Base-by-base conservation (phyloP, 331 rosid genomes). In the Quercus tomentella region DNA sequence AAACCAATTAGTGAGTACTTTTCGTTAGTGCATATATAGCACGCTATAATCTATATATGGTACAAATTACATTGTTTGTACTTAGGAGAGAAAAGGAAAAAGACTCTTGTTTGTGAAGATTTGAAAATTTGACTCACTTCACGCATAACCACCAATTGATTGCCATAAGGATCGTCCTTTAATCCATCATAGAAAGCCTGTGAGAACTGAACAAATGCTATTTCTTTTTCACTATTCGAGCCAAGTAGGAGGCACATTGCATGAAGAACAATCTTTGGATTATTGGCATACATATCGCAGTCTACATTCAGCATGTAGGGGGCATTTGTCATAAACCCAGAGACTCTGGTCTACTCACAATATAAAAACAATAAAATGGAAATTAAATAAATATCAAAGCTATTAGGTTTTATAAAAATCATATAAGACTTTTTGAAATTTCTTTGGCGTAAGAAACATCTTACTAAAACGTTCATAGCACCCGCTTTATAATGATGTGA, bases 391-490 rank as follows among this genome's bases (percentile, higher is more conserved):
- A 37, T 7, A 37, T 37, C 45, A 7, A n/a, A 57, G 8, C 10
- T 18, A 1, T 57, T 2, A 18, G n/a, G 54, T 10, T 45, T 45
- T 45, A 45, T 45, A 45, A 45, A 45, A 45, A 45, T 37, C 45
- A 37, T 37, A 7, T 7, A 37, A 37, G 11, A 37, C 3, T 7
- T 37, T 37, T 37, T 37, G 45, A 37, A 37, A 37, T 37, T 37
- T 37, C 45, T 37, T 37, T 37, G 45, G 45, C 11, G 0, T 11
- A 45, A 45, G 54, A 12, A 45, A 2, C 4, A 26, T 18, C 62
- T 57, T 80, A 94, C 96, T 91, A 94, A 60, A 16, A 84, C 91
- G 23, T 94, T 94, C 98, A 94, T 89, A 45, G 98, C 94, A 14
- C 98, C 97, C 0, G 97, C 98, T 80, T 91, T 90, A 76, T 79